phyloP scores from a whole-genome alignment of 2,329 filamentous ascomycete species.

The Grosmannia clavigera region DNA sequence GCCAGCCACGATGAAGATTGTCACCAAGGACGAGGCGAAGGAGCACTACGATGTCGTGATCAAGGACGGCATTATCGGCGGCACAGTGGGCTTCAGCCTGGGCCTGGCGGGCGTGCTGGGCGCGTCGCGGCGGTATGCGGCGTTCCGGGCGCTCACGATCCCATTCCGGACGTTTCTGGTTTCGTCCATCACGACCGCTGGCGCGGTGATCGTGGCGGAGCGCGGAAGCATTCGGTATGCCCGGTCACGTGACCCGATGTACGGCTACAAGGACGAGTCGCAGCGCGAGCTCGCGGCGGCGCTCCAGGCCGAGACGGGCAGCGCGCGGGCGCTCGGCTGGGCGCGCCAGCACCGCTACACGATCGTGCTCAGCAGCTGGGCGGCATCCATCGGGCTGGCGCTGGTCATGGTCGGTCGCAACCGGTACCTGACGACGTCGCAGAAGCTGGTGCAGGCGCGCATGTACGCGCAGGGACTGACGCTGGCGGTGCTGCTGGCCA shows the following conservation, averaged over 20 bases:
- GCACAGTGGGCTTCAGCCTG: conserved; percentile 50
- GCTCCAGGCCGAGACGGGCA: conserved; percentile 40
- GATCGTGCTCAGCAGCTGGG: conserved; percentile 73
- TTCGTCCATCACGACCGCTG: conserved; percentile 69
- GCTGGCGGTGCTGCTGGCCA: conserved; percentile 69
- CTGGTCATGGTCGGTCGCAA: conserved; percentile 67
- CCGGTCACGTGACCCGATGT: conserved; percentile 52
- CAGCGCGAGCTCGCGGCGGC: conserved; percentile 42
- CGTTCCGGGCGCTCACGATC: conserved; percentile 70
- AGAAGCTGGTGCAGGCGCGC: conserved; percentile 90
- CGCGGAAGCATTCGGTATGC: conserved; percentile 55
- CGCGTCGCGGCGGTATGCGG: conserved; percentile 59
- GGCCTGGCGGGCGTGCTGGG: conserved; percentile 56
- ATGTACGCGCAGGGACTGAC: conserved; percentile 89
- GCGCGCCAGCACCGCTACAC: conserved; percentile 72
- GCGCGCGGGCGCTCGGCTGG: conserved; percentile 57
- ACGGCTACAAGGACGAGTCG: conserved; percentile 52
- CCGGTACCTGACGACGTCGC: conserved; percentile 57
- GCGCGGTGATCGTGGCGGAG: conserved; percentile 81
- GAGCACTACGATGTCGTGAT: conserved; percentile 75
- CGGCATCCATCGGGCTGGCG: conserved; percentile 65
- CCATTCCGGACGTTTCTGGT: conserved; percentile 88
- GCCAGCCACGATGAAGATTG: conserved; percentile 66
- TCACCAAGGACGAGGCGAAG: conserved; percentile 84
- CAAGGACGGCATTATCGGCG: conserved; percentile 66